Percentiles rank a stretch among this genome's conserved stretches.
Conservation (phyloP, 163 green algal genomes). For the Scenedesmus sp. region DNA sequence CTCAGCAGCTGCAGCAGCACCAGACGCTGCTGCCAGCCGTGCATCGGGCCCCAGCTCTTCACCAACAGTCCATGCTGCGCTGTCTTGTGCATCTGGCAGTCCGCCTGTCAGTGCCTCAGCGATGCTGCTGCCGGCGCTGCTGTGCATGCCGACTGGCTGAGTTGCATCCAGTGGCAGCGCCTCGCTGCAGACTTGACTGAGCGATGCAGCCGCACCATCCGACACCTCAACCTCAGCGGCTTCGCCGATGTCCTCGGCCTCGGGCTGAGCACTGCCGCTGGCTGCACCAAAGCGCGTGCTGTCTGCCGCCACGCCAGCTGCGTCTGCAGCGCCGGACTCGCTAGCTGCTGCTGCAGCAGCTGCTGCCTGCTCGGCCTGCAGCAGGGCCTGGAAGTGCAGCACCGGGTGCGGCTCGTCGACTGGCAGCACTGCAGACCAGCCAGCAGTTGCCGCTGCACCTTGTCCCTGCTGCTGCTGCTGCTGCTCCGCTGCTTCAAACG, state of each 20-base stretch:
- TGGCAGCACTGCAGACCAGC: slow-evolving; percentile 29
- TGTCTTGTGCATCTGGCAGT: neutral
- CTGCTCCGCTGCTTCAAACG: neutral
- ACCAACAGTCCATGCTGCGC: neutral
- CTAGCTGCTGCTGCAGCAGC: neutral
- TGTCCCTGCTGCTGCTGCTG: neutral
- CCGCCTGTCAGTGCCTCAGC: neutral
- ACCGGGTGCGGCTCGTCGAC: slow-evolving; percentile 15
- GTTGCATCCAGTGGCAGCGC: neutral
- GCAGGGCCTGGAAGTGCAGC: slow-evolving; percentile 31
- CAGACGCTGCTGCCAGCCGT: neutral
- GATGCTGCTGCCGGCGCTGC: slow-evolving; percentile 10
- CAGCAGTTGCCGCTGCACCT: neutral
- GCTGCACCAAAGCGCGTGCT: neutral
- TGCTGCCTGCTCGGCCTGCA: slow-evolving; percentile 27
- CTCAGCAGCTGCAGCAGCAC: slow-evolving; percentile 12
- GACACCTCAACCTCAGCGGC: neutral
- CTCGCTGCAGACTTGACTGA: neutral
- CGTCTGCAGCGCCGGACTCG: neutral
- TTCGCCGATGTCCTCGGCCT: neutral
- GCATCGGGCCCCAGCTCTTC: neutral
- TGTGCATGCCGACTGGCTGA: too few relatives aligned
- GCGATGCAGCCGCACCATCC: neutral
- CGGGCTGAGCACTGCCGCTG: neutral
- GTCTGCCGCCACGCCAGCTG: neutral